Evolutionary conservation across 2,329 filamentous ascomycete species (phyloP).

Genomic region (Colletotrichum horii): DNA sequence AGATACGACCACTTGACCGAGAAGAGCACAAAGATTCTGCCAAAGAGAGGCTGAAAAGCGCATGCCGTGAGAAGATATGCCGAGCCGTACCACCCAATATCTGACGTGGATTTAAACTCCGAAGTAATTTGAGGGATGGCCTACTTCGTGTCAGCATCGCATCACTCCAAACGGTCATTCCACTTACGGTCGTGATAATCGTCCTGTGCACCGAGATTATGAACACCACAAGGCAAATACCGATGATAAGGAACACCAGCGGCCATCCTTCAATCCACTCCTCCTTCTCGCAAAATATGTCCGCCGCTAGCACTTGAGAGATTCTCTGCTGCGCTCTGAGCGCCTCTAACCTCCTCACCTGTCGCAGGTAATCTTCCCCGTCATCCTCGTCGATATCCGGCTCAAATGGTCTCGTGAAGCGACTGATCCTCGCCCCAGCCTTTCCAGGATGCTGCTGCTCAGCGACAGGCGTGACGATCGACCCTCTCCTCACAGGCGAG

Average conservation of each 20-base stretch:
- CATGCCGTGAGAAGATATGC: constrained; percentile 40
- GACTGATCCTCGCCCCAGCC: constrained; percentile 13
- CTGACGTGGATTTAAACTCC: constrained; percentile 39
- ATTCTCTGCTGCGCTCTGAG: neutral
- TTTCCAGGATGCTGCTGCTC: constrained; percentile 18
- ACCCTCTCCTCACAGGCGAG: neutral
- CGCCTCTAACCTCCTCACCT: neutral
- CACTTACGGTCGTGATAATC: constrained; percentile 6
- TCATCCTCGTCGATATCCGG: constrained; percentile 11
- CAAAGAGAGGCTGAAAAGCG: constrained; percentile 25
- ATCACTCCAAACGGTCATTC: neutral
- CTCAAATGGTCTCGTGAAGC: constrained; percentile 13
- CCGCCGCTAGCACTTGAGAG: neutral
- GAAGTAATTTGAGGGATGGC: constrained; percentile 48
- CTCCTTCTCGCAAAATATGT: neutral
- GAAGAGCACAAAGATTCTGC: constrained; percentile 41
- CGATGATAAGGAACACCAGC: neutral
- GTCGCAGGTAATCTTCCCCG: neutral
- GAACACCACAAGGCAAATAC: constrained; percentile 12
- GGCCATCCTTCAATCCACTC: constrained; percentile 6
- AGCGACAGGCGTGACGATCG: neutral
- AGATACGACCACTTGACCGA: constrained; percentile 34
- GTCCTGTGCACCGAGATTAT: constrained; percentile 9
- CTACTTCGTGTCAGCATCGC: constrained; percentile 13
- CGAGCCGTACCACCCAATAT: constrained; percentile 55